phyloP scores from a whole-genome alignment of 306 rosid genomes.

The Prunus persica region DNA sequence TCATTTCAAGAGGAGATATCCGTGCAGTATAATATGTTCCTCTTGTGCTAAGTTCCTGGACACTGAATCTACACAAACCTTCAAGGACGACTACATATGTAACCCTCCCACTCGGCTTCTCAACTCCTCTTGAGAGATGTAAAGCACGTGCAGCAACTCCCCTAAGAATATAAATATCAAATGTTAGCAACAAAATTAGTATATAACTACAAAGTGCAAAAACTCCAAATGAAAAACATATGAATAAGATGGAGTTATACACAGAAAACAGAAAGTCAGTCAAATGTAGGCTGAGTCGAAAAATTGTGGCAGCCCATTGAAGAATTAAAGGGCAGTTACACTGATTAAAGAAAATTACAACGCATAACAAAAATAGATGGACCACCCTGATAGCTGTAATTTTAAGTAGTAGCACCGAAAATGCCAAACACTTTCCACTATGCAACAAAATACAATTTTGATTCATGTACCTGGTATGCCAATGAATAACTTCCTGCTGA shows the following conservation, averaged over 20 bases:
- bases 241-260: background rate
- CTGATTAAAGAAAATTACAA: background rate
- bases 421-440: background rate
- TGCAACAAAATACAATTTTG: background rate
- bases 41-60: constrained; percentile 91
- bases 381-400: background rate
- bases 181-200: background rate
- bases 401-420: background rate
- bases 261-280: background rate
- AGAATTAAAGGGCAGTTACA: background rate
- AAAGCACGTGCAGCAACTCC: constrained; percentile 98
- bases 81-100: constrained; percentile 94
- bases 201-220: background rate
- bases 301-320: background rate
- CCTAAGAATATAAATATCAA: constrained; percentile 43
- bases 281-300: background rate
- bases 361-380: background rate
- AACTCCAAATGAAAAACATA: background rate
- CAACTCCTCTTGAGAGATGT: constrained; percentile 97
- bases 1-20: constrained; percentile 86
- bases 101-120: constrained; percentile 98
- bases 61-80: constrained; percentile 92
- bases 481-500: constrained; percentile 79
- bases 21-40: constrained; percentile 94
- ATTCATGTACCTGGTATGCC: constrained; percentile 76